These are phyloP conservation scores for Phaffia tasmanica DNA, from an alignment of 768 basidiomycete species.

Conservation along the genomic window DNA sequence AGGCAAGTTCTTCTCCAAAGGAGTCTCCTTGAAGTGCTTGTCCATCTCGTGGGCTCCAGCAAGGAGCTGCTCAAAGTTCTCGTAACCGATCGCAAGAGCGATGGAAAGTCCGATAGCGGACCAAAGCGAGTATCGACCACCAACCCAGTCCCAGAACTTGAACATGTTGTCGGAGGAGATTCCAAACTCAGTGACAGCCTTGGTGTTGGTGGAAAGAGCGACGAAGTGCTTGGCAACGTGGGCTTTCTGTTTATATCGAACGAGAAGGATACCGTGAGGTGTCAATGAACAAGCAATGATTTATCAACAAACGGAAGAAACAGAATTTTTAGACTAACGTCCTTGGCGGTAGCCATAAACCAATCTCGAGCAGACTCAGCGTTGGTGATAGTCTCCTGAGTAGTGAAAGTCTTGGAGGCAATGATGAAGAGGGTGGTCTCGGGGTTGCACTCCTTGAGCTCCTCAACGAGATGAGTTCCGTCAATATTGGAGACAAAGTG, in stretches of 20 bases:
- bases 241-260: constrained; percentile 42
- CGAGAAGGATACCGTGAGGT: neutral
- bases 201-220: constrained; percentile 90
- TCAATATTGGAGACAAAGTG: constrained; percentile 97
- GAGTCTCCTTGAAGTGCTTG: constrained; percentile 82
- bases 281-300: neutral
- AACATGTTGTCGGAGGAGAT: constrained; percentile 92
- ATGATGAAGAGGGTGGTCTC: constrained; percentile 95
- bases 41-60: constrained; percentile 96
- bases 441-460: constrained; percentile 63
- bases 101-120: constrained; percentile 95
- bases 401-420: constrained; percentile 98
- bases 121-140: constrained; percentile 96
- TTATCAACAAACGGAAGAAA: neutral
- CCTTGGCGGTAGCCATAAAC: constrained; percentile 76
- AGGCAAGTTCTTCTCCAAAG: constrained; percentile 80
- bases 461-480: constrained; percentile 92
- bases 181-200: constrained; percentile 84
- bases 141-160: constrained; percentile 99
- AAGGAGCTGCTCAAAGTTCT: constrained; percentile 82
- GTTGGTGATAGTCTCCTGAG: constrained; percentile 99
- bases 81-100: constrained; percentile 80
- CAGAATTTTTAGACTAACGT: constrained; percentile 40
- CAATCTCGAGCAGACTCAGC: constrained; percentile 85
- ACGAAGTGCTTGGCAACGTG: constrained; percentile 99